Evolutionary conservation across 2,329 filamentous ascomycete genomes (phyloP).

Genomic region (Pseudocercospora fijiensis): DNA sequence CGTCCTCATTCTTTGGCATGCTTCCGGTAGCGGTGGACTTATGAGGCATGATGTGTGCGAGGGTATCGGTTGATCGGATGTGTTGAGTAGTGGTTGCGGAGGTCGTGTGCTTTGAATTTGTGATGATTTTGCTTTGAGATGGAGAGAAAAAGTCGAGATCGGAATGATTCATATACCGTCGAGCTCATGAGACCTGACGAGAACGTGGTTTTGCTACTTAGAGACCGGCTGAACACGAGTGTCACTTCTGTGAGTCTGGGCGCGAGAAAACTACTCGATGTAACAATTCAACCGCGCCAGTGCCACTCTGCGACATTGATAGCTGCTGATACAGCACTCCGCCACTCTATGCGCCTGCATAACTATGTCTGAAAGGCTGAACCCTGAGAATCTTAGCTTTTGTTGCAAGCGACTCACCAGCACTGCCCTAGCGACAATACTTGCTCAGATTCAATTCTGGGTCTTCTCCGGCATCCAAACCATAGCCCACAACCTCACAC

Average conservation of each 20-base stretch:
- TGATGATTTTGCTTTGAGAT: background rate
- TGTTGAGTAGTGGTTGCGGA: no score
- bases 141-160: background rate
- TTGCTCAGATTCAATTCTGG: no score
- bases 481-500: slow-evolving; percentile 31
- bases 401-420: background rate
- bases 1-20: no score
- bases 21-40: no score
- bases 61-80: no score
- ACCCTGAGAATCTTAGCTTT: background rate
- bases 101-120: no score
- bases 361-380: background rate
- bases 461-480: slow-evolving; percentile 27
- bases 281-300: background rate
- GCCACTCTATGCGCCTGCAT: background rate
- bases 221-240: background rate
- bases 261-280: background rate
- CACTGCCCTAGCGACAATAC: no score
- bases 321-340: background rate
- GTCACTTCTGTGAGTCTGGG: no score
- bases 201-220: background rate
- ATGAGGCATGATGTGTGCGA: no score
- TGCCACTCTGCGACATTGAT: background rate
- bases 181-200: background rate
- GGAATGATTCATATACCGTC: background rate